Base-by-base conservation (phyloP, 176 grass and related monocot species). In the Chrysopogon serrulatus region DNA sequence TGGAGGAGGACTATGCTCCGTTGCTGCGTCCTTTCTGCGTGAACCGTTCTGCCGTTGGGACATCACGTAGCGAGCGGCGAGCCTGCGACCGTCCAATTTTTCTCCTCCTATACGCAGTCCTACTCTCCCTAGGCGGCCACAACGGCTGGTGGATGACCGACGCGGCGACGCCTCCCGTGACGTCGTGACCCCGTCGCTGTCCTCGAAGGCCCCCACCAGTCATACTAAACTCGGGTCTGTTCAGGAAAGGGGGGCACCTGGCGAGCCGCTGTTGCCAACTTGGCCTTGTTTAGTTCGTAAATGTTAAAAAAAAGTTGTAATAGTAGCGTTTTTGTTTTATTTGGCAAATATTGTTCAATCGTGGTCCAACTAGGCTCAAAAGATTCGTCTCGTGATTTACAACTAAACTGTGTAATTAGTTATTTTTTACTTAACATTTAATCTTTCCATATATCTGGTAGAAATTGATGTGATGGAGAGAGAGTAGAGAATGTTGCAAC, bases 21-120 rank as follows among this genome's bases (percentile, higher is more conserved):
- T n/a, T n/a, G n/a, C n/a, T n/a, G n/a, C n/a, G 12, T 64, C 77
- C 77, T 79, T 79, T 79, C 61, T 18, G 77, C 61, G 77, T 48
- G 41, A 47, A 18, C 42, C 69, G 41, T 73, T 47, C 19, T 23
- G 51, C 19, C 19, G 17, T 36, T 63, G 36, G 37, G 23, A 54
- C 19, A 54, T 54, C 51, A 26, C 8, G 4, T 13, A 41, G 67
- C 39, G n/a, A n/a, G n/a, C n/a, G n/a, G n/a, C n/a, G n/a, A 17
- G n/a, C 26, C 12, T 28, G 5, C 2, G 68, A 4, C 24, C 37
- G 40, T 71, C 70, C 26, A 31, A 23, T 35, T 42, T 62, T 13
- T 31, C 41, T 59, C n/a, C 9, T 78, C 56, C 56, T 21, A 24
- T 56, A 24, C 53, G 23, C 53, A 56, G 23, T 4, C 53, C 21